Evolutionary conservation across 2,329 filamentous ascomycete genomes (phyloP), one percentile per base, ranked within the genome.

Genomic region (Aspergillus sp.): DNA sequence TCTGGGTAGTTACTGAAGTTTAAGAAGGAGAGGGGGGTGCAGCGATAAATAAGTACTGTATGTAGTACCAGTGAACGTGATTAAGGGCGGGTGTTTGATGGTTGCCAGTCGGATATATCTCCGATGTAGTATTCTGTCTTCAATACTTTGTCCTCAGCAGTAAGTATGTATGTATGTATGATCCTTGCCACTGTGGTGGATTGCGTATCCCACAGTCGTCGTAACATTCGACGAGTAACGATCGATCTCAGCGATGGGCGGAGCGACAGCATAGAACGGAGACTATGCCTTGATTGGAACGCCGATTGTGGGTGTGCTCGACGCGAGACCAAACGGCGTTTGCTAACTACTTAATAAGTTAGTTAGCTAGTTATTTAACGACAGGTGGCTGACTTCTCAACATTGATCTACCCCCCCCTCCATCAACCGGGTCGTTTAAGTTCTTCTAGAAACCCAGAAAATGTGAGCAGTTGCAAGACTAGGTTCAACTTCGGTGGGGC

Each of bases 391-490:
- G 45, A 15, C 41, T 43, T 48, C 45, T 23, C 21, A 49, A 23
- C 47, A n/a, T 32, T 50, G 25, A 50, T 30, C 47, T 28, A 50
- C 25, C 25, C 47, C 25, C 47, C 30, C 32, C 32, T 32, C 32
- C 28, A 50, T 32, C 47, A 28, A 50, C 25, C 47, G 12, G 12
- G 47, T 49, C 25, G 47, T 50, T 50, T 55, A 52, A 57, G 48
- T 58, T 61, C 61, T 65, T 65, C 63, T 65, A 63, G 63, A 65
- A 65, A 63, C 32, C 19, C 51, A 50, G 53, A 52, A 48, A 55
- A 52, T 36, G 47, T 17, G 19, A 60, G 36, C 28, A 28, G 19
- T 32, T 45, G 21, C 12, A 36, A 36, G 32, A 36, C 32, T 58
- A 59, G 52, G 58, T 63, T 60, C 57, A 60, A 32, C 17, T 41